A percentile compares a stretch with the other conserved stretches of the same genome.
These are phyloP conservation scores for Pseudoscleropodium purum DNA, from an alignment of 225 moss, liverwort and hornwort species.

Conservation along the genomic window DNA sequence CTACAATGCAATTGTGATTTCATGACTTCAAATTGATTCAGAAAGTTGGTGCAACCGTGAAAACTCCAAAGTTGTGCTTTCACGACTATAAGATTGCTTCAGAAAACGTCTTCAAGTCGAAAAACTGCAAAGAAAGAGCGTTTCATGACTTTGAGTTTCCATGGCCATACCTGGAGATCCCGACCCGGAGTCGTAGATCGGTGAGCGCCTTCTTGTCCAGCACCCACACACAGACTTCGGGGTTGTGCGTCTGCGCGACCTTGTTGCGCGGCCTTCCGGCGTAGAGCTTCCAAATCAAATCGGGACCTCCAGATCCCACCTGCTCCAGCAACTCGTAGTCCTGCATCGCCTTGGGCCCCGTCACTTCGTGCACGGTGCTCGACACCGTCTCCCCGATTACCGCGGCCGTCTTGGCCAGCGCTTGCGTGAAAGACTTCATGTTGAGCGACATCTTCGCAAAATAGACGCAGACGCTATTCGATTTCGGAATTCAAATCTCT, in stretches of 20 bases:
- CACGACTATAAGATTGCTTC: background rate
- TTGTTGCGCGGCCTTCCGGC: slow-evolving; percentile 81
- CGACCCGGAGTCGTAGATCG: slow-evolving; percentile 68
- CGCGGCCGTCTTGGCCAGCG: slow-evolving; percentile 86
- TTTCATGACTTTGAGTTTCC: background rate
- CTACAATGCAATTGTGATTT: background rate
- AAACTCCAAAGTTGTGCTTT: background rate
- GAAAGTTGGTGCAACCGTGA: background rate
- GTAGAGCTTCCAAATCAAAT: slow-evolving; percentile 87
- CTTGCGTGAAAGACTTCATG: slow-evolving; percentile 92
- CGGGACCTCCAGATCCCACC: slow-evolving; percentile 93
- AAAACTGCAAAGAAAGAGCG: background rate
- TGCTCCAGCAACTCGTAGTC: slow-evolving; percentile 89
- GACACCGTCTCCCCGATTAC: slow-evolving; percentile 97
- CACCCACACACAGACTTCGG: slow-evolving; percentile 95
- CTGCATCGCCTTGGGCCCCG: slow-evolving; percentile 89
- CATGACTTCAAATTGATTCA: background rate
- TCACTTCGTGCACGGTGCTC: slow-evolving; percentile 94
- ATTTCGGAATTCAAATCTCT: background rate
- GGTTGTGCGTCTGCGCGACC: slow-evolving; percentile 74
- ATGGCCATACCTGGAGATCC: slow-evolving; percentile 52
- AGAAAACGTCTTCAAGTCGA: background rate
- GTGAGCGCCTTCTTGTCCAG: slow-evolving; percentile 88
- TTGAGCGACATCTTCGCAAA: slow-evolving; percentile 30
- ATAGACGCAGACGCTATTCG: background rate